Evolutionary conservation across 805 yeast species (phyloP).

Genomic region (Metschnikowia continentalis): DNA sequence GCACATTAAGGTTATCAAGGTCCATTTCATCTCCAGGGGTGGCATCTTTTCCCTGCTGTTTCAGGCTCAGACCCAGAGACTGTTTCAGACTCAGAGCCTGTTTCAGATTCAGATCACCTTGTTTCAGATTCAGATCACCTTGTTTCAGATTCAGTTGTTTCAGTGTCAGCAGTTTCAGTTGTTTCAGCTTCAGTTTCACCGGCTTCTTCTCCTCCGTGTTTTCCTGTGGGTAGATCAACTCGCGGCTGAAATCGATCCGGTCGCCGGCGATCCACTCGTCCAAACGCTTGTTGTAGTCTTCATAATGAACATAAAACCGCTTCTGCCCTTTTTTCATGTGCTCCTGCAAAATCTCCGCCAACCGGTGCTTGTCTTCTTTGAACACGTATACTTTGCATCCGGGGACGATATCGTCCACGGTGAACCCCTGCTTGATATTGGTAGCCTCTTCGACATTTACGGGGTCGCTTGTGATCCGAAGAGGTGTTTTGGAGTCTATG

Average conservation of each 20-base stretch:
- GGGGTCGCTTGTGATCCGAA: slow-evolving; percentile 7
- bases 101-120: slow-evolving; percentile 2
- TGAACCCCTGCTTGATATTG: slow-evolving; percentile 16
- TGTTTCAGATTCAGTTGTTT: slow-evolving; percentile 10
- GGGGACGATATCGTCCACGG: slow-evolving; percentile 49
- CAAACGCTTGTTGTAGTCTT: slow-evolving; percentile 88
- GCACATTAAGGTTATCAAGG: slow-evolving; percentile 78
- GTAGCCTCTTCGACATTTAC: background rate
- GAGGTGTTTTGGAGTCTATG: slow-evolving; percentile 8
- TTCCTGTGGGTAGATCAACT: slow-evolving; percentile 67
- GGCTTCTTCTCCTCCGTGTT: slow-evolving; percentile 45
- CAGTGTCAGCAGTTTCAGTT: slow-evolving; percentile 17
- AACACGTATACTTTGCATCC: slow-evolving; percentile 81
- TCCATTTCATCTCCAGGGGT: slow-evolving; percentile 65
- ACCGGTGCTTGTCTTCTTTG: slow-evolving; percentile 74
- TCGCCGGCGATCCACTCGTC: slow-evolving; percentile 89
- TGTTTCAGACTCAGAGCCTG: slow-evolving; percentile 7
- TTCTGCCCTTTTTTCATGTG: slow-evolving; percentile 72
- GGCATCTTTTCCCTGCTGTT: slow-evolving; percentile 11
- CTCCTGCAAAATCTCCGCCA: slow-evolving; percentile 81
- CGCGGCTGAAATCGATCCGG: slow-evolving; percentile 67
- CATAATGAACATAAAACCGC: slow-evolving; percentile 89
- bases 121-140: slow-evolving; percentile 2
- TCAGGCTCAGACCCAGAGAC: background rate
- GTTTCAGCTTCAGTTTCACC: slow-evolving; percentile 23